Conservation (phyloP, 768 basidiomycete species). For the Leccinum arenicola region DNA sequence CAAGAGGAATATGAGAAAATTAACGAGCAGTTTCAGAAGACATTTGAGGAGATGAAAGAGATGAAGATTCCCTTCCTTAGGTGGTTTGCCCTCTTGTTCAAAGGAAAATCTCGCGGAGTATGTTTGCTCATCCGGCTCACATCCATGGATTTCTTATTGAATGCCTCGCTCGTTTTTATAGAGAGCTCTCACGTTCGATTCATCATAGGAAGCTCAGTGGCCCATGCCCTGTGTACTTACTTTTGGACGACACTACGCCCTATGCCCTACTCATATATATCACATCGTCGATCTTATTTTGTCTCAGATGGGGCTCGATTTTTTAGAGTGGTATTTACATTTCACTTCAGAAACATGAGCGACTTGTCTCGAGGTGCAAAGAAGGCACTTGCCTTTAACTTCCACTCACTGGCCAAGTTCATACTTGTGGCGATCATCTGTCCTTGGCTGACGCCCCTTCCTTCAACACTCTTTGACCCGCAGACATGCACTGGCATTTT, state of each 20-base stretch:
- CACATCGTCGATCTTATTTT: neutral
- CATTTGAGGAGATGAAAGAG: conserved; percentile 20
- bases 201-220: neutral
- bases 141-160: neutral
- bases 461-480: neutral
- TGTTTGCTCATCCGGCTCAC: neutral
- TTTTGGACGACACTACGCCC: neutral
- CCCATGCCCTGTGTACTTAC: neutral
- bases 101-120: conserved; percentile 10
- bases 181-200: conserved; percentile 1
- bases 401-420: neutral
- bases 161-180: neutral
- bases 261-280: neutral
- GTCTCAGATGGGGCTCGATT: neutral
- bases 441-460: neutral
- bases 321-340: neutral
- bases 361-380: neutral
- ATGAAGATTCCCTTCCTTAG: conserved; percentile 18
- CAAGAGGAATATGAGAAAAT: conserved; percentile 12
- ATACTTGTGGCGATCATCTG: neutral
- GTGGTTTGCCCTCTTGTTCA: conserved; percentile 9
- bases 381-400: neutral
- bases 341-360: neutral
- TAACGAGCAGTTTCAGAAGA: conserved; percentile 9
- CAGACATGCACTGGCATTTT: neutral